Base-by-base conservation (phyloP, 2,329 filamentous ascomycete species). In the Talaromyces sp. region DNA sequence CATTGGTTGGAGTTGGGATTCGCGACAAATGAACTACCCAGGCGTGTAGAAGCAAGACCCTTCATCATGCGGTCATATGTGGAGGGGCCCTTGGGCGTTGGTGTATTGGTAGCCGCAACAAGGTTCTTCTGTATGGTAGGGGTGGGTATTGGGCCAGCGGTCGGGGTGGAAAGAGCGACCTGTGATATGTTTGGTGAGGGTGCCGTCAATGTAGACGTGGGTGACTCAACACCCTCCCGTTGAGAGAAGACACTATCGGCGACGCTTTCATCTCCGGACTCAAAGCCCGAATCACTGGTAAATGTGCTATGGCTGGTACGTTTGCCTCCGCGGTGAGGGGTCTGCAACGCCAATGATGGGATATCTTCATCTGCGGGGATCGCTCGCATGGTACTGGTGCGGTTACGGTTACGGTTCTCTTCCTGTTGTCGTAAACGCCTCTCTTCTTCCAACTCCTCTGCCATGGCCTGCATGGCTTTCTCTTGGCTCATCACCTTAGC, bases 221-320 rank as follows among this genome's bases (percentile, higher is more conserved):
- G 70, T 24, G 67, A 70, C 35, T 65, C 68, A 20, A 70, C 56
- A 14, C 62, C 59, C 30, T 73, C 70, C 50, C 68, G 66, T 16
- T 72, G 68, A 0, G 75, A 78, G 59, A 78, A 80, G 17, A 81
- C 66, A 48, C 78, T 77, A 24, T 78, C 75, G 9, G 74, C 72
- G 20, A 80, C 74, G 35, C 78, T 80, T 51, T 84, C 82, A 22
- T 79, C 74, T 20, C 83, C 83, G 3, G 80, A 83, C 57, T 85
- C 83, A 55, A 84, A 84, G 42, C 82, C 82, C 5, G 82, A 84
- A 62, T 85, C 83, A 47, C 79, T 77, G 11, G 74, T 76, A 19
- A 72, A 67, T 3, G 74, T 76, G 6, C 67, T 67, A 43, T 72
- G 70, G 41, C 74, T 77, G 49, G 67, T 59, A 37, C 74, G 70